Base-by-base conservation (phyloP, 805 yeast genomes). In the Zygosaccharomyces bisporus region DNA sequence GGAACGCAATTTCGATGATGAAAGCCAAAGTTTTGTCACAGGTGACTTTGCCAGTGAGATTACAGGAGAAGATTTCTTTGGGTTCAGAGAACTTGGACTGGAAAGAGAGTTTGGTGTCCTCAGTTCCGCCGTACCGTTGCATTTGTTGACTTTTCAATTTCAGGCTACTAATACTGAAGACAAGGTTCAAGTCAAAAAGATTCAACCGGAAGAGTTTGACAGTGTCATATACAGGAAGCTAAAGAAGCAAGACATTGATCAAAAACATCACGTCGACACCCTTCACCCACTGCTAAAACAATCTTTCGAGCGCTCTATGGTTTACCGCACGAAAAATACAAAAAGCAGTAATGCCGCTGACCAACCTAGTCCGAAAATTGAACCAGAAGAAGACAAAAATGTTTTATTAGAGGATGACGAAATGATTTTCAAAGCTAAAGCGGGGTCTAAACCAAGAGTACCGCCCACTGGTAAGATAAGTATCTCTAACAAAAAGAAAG, bases 61-160 rank as follows among this genome's bases (percentile, higher is more conserved):
- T 30, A 64, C 70, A 0, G 99, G 98, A 5, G 99, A 91, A 56
- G 99, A 93, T 67, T 93, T 90, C 74, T 95, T 95, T 69, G 99
- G 99, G 0, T 95, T 93, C 72, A 85, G 78, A 60, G 98, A 91
- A 53, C 71, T 93, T 38, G 99, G 99, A 0, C 69, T 93, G 42
- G 98, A 91, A 57, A 86, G 83, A 56, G 99, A 93, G 63, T 84
- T 88, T 62, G 90, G 91, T 8, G 70, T 91, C 60, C 67, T 89
- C 39, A 83, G 90, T 21, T 76, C 90, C 2, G 79, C 95, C 0
- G 88, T 93, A 20, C 99, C 99, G 1, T 71, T 95, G 34, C 95
- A 91, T 64, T 70, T 93, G 45, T 70, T 93, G 29, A 58, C 69
- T 12, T 58, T 64, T n/a, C 67, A 61, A 34, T 58, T 61, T 38